A percentile compares a stretch with the other conserved stretches of the same genome.
These are phyloP conservation scores for Rhododendron vialii DNA, from an alignment of 148 eudicot genomes.

Conservation along the genomic window DNA sequence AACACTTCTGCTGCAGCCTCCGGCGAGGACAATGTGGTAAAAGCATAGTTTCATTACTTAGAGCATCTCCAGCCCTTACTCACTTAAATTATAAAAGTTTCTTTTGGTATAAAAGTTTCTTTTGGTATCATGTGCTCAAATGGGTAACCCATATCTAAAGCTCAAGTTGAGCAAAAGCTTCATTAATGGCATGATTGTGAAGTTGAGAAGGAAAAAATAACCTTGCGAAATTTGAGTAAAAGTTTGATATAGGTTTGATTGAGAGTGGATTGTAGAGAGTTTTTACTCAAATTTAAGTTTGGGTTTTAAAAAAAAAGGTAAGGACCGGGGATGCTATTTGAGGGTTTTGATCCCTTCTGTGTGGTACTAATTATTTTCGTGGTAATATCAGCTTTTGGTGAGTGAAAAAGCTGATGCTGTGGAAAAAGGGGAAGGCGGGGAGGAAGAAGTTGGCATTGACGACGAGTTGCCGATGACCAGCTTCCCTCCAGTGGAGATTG, in stretches of 20 bases:
- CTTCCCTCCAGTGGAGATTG: conserved; percentile 74
- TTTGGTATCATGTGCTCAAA: neutral
- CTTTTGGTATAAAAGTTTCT: neutral
- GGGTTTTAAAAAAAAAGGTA: neutral
- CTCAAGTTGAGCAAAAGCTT: neutral
- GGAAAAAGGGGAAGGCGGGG: conserved; percentile 51
- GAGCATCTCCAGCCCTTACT: neutral
- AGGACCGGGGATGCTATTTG: neutral
- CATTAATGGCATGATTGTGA: neutral
- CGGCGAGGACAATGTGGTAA: conserved; percentile 37
- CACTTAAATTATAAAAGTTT: neutral
- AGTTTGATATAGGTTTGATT: neutral
- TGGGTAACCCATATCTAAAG: neutral
- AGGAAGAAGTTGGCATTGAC: conserved; percentile 84
- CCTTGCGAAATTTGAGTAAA: neutral
- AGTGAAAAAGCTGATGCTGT: conserved; percentile 44
- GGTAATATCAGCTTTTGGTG: conserved; percentile 32
- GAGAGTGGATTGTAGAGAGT: neutral
- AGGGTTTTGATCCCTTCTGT: neutral
- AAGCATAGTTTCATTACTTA: neutral
- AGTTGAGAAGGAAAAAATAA: neutral
- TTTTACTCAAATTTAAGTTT: neutral
- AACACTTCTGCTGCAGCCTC: conserved; percentile 20
- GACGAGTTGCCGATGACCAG: conserved; percentile 71
- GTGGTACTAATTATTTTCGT: neutral